Evolutionary conservation across 2,329 filamentous ascomycete genomes (phyloP).

Genomic region (Colletotrichum cuscutae): DNA sequence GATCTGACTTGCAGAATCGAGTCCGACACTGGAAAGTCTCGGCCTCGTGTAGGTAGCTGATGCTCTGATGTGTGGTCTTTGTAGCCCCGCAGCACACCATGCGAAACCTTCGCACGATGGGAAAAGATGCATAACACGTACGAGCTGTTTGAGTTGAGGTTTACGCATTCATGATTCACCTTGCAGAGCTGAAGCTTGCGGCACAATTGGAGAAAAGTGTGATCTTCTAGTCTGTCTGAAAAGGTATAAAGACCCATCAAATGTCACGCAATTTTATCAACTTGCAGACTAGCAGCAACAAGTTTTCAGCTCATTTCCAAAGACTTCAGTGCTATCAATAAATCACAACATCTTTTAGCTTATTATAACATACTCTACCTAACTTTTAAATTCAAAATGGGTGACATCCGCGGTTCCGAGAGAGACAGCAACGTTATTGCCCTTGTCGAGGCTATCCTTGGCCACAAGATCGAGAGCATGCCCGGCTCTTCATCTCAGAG

Average conservation of each 20-base stretch:
- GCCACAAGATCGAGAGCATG: slow-evolving; percentile 43
- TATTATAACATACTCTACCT: slow-evolving; percentile 29
- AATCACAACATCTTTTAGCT: slow-evolving; percentile 8
- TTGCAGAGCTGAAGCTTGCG: slow-evolving; percentile 7
- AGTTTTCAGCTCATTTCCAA: neutral
- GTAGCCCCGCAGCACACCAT: neutral
- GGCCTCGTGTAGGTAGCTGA: neutral
- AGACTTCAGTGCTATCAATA: neutral
- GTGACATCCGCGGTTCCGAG: slow-evolving; percentile 26
- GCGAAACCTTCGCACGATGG: slow-evolving; percentile 29
- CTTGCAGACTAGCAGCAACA: neutral
- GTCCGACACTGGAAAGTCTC: slow-evolving; percentile 4
- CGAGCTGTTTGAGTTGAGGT: slow-evolving; percentile 17
- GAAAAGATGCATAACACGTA: slow-evolving; percentile 1
- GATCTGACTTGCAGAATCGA: neutral
- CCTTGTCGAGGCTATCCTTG: slow-evolving; percentile 51
- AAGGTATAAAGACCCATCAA: slow-evolving; percentile 18
- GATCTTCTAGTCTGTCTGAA: neutral
- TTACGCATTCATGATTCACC: slow-evolving; percentile 26
- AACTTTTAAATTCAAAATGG: slow-evolving; percentile 34
- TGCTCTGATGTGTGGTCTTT: too few relatives aligned
- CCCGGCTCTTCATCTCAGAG: slow-evolving; percentile 39
- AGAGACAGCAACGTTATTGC: slow-evolving; percentile 37
- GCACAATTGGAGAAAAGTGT: neutral
- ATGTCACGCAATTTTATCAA: neutral